Conservation (phyloP, 1,139 yeast species). For the Hansenula lynferdii region DNA sequence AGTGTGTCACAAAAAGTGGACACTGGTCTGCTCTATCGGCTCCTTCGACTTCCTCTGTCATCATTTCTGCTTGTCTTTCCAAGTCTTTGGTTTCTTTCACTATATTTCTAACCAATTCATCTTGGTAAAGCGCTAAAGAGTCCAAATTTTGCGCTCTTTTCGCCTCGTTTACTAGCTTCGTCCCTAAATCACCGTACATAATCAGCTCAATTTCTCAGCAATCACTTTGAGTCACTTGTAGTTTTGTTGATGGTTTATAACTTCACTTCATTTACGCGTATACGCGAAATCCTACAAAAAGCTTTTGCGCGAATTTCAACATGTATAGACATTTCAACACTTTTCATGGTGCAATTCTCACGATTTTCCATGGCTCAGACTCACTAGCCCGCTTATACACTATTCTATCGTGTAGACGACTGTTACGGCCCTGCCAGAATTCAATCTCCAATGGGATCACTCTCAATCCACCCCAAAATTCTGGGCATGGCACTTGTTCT, state of each 20-base stretch:
- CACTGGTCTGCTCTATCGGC: constrained; percentile 51
- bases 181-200: constrained; percentile 90
- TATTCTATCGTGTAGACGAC: constrained; percentile 87
- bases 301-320: no score
- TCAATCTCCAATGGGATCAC: constrained; percentile 87
- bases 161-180: constrained; percentile 79
- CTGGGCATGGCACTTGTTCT: constrained; percentile 82
- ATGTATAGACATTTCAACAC: no score
- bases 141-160: constrained; percentile 68
- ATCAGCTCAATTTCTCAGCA: background rate
- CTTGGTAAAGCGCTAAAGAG: constrained; percentile 67
- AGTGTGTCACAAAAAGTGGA: constrained; percentile 74
- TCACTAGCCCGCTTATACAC: constrained; percentile 58
- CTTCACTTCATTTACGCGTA: no score
- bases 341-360: constrained; percentile 70
- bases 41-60: constrained; percentile 26
- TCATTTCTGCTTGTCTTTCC: constrained; percentile 35
- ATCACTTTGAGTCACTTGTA: no score
- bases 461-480: constrained; percentile 92
- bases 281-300: no score
- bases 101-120: constrained; percentile 62
- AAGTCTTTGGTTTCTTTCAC: constrained; percentile 54
- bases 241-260: no score
- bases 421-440: constrained; percentile 95
- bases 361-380: constrained; percentile 52